Percentiles rank a stretch among this genome's conserved stretches.
phyloP scores from a whole-genome alignment of 176 grass and related monocot species.

The barley (Hordeum vulgare) region DNA sequence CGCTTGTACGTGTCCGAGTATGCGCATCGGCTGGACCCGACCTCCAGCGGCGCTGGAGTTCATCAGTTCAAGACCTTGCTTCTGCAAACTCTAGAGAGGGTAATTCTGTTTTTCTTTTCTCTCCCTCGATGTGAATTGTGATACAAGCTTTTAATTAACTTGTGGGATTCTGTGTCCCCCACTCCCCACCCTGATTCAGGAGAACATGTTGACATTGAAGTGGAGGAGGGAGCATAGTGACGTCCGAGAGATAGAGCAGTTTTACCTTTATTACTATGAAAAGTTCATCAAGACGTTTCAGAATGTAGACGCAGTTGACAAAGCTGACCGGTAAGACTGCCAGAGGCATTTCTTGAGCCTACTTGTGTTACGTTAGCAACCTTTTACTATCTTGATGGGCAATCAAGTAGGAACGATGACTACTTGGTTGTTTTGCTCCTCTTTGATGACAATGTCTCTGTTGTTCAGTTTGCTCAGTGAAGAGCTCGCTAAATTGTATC shows the following conservation, averaged over 20 bases:
- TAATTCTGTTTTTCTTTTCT: not conserved
- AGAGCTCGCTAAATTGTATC: constrained; percentile 66
- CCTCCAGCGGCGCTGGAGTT: not conserved
- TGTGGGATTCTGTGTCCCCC: no score
- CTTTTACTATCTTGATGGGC: not conserved
- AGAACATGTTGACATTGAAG: not conserved
- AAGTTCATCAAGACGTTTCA: constrained; percentile 82
- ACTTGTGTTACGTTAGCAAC: not conserved
- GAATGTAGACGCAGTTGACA: constrained; percentile 50
- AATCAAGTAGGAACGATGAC: not conserved
- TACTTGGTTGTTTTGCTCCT: not conserved
- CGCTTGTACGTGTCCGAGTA: not conserved
- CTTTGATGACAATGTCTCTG: not conserved
- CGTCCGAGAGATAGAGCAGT: constrained; percentile 53
- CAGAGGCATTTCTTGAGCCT: not conserved
- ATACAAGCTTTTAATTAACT: not conserved
- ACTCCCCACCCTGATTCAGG: not conserved
- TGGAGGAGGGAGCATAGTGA: not conserved
- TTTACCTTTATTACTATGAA: constrained; percentile 77
- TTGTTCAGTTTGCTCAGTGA: constrained; percentile 23
- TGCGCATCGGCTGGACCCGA: not conserved
- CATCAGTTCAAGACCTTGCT: not conserved
- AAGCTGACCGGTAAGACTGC: constrained; percentile 82
- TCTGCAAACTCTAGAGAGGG: not conserved
- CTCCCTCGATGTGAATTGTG: no score